Percentiles rank a stretch among this genome's conserved stretches.
These are phyloP conservation scores for Pseudogymnoascus sp. DNA, from an alignment of 2,329 filamentous ascomycete genomes.

Conservation along the genomic window DNA sequence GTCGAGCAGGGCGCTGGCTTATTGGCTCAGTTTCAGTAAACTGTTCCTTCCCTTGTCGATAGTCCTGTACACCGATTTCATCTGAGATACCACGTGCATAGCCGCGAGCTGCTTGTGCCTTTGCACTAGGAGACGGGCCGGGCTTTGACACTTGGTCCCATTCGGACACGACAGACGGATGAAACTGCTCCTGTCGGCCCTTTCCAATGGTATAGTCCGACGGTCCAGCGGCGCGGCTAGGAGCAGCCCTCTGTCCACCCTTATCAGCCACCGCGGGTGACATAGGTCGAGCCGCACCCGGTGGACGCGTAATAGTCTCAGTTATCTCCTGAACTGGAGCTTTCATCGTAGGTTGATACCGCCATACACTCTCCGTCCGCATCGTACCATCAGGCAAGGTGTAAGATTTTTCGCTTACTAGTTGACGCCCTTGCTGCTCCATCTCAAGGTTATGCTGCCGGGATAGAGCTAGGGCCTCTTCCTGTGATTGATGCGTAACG, in stretches of 20 bases:
- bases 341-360: background rate
- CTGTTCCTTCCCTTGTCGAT: background rate
- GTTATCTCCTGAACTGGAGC: background rate
- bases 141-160: constrained; percentile 9
- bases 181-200: background rate
- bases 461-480: background rate
- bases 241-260: background rate
- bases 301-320: background rate
- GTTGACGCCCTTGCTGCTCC: constrained; percentile 1
- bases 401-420: background rate
- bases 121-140: background rate
- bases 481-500: background rate
- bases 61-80: background rate
- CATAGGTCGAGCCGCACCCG: background rate
- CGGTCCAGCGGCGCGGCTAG: background rate
- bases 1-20: background rate
- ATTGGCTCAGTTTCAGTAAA: background rate
- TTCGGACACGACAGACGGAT: background rate
- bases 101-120: background rate
- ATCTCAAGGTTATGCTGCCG: background rate
- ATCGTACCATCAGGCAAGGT: constrained; percentile 3
- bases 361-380: constrained; percentile 5
- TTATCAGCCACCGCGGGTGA: background rate
- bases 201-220: background rate
- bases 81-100: background rate